Evolutionary conservation across 169 alveolate genomes (phyloP), one percentile per base, ranked within the genome.

Genomic region (Plasmodium relictum): DNA sequence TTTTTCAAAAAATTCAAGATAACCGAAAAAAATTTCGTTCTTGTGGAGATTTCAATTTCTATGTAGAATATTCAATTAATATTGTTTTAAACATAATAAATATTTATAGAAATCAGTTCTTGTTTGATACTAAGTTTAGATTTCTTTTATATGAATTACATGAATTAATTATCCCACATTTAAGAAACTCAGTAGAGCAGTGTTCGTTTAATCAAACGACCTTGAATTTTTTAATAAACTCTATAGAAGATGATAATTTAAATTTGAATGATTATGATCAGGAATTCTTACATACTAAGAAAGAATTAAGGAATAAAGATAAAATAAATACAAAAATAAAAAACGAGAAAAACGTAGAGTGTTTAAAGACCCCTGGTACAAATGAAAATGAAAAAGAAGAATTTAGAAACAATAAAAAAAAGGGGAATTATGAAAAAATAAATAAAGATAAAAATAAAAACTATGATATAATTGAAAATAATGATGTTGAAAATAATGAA

Each of bases 201-300:
- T 86, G 92, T 45, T 31, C 88, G 22, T 86, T 86, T 66, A 86
- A 86, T 52, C 92, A 86, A 20, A 86, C 72, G 4, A 71, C 92
- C 12, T 66, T 86, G 12, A 58, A 48, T 66, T 86, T 86, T 71
- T 54, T 86, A 14, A n/a, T 45, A 3, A 44, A 86, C 2, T 31
- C 78, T 2, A 6, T 71, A 68, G 88, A 86, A 6, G 74, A 69
- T 7, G 92, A 86, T n/a, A 88, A 37, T 50, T 1, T 59, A 26
- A 52, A 61, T n/a, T 18, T 7, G 4, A 52, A 73, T 1, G 69
- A 3, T 54, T 6, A 52, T 31, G 39, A 31, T 31, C n/a, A n/a
- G n/a, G 39, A 31, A 31, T 31, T 31, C 1, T 31, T 31, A 3
- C 6, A 31, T 1, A 31, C 6, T 31, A 31, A 31, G 1, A 31